Percentiles rank a stretch among this genome's conserved stretches.
phyloP scores from a whole-genome alignment of 129 eudicot species.

The Lonicera japonica region DNA sequence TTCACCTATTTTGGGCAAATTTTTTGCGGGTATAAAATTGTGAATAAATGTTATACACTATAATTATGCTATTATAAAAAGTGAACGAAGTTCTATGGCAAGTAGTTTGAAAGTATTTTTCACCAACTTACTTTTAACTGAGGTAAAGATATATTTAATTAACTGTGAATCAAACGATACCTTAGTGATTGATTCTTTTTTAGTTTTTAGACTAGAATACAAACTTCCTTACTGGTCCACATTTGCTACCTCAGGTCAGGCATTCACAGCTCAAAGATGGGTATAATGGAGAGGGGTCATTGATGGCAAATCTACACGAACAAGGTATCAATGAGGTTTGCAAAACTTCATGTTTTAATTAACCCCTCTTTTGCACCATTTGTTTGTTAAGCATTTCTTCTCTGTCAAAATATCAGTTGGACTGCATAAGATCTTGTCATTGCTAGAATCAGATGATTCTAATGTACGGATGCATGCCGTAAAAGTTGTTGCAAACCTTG shows the following conservation, averaged over 20 bases:
- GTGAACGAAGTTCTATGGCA: too few relatives aligned
- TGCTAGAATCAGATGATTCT: slow-evolving; percentile 91
- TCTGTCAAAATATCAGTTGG: slow-evolving; percentile 53
- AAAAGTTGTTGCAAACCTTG: slow-evolving; percentile 97
- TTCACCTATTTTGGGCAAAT: too few relatives aligned
- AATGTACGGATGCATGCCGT: slow-evolving; percentile 95
- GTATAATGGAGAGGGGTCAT: slow-evolving; percentile 63
- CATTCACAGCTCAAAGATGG: slow-evolving; percentile 52
- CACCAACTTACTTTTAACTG: too few relatives aligned
- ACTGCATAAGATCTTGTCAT: slow-evolving; percentile 87
- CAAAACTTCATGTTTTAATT: slow-evolving; percentile 6
- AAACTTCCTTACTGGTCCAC: slow-evolving; percentile 19
- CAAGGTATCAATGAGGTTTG: slow-evolving; percentile 49
- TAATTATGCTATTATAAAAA: too few relatives aligned
- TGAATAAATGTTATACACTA: too few relatives aligned
- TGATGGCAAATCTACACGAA: slow-evolving; percentile 79
- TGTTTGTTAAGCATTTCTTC: not conserved
- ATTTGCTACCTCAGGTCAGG: slow-evolving; percentile 39
- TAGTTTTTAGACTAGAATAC: too few relatives aligned
- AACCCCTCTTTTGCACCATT: not conserved
- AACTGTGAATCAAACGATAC: too few relatives aligned
- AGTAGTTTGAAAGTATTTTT: too few relatives aligned
- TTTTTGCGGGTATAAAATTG: too few relatives aligned
- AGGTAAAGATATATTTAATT: too few relatives aligned
- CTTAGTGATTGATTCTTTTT: too few relatives aligned